Conservation (phyloP, 1,284 basidiomycete species). For the Inonotus hispidus region DNA sequence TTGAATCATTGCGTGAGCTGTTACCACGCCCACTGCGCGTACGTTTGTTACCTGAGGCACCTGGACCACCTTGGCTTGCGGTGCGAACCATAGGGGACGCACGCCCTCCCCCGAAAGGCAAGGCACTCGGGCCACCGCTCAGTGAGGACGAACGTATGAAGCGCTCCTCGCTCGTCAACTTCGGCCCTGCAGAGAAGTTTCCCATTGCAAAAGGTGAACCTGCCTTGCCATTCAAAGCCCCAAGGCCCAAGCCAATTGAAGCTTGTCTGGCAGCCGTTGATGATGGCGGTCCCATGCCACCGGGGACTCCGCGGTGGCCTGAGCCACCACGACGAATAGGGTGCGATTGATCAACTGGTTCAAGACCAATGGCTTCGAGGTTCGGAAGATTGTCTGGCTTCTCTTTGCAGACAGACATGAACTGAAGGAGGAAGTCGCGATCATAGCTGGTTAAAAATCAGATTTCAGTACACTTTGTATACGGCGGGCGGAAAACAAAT, state of each 20-base stretch:
- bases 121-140: constrained; percentile 35
- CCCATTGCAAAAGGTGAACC: constrained; percentile 49
- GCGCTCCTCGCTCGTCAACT: constrained; percentile 70
- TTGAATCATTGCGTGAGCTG: constrained; percentile 42
- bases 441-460: constrained; percentile 67
- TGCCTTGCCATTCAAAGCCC: constrained; percentile 35
- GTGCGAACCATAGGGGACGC: constrained; percentile 66
- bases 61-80: constrained; percentile 61
- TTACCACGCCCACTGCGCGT: constrained; percentile 71
- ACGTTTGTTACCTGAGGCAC: constrained; percentile 45
- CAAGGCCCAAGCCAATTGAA: constrained; percentile 55
- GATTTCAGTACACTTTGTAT: background rate
- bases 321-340: constrained; percentile 58
- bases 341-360: constrained; percentile 59
- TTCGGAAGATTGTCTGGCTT: constrained; percentile 89
- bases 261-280: constrained; percentile 38
- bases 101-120: constrained; percentile 40
- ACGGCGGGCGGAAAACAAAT: background rate
- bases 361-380: constrained; percentile 88
- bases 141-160: constrained; percentile 52
- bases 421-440: constrained; percentile 96
- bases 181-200: constrained; percentile 55
- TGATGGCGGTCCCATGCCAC: constrained; percentile 34
- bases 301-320: constrained; percentile 45
- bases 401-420: constrained; percentile 93